Base-by-base conservation (phyloP, 2,329 filamentous ascomycete species). In the Clonostachys byssicola region DNA sequence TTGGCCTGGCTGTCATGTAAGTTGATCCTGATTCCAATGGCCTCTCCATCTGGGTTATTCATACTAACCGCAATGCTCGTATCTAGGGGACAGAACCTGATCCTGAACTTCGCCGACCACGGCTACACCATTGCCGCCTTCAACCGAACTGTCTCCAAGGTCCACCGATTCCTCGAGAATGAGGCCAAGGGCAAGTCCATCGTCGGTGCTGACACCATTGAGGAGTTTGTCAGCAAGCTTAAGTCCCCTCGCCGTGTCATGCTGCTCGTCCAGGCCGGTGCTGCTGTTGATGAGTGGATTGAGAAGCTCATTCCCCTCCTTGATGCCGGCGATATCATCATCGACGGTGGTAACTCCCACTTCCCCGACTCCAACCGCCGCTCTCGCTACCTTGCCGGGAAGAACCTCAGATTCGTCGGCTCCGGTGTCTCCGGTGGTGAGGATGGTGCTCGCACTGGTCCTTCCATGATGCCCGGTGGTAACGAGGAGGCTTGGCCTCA, bases 331-430 rank as follows among this genome's bases (percentile, higher is more conserved):
- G 94, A 99, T 71, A 96, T 99, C 82, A 95, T 99, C 80, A 97
- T 99, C 64, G 94, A 99, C 67, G 94, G 94, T 70, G 94, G 66
- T 40, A 97, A 99, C 87, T 97, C 92, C 57, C 94, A 97, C 80
- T 99, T 88, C 85, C 94, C 94, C 66, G 94, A 97, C 78, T 92
- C 89, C 77, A 97, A 96, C 85, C 91, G 94, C 74, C 89, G 94
- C 66, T 92, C 90, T 71, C 78, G 88, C 74, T 96, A 96, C 79
- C 85, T 97, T 53, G 73, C 76, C 44, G 61, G 68, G 63, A 97
- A 97, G 86, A 88, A 89, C 62, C 89, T 99, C 72, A 86, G 88
- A 65, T 99, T 96, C 69, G 92, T 99, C 69, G 94, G 94, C 66
- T 88, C 87, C 63, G 94, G 94, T 86, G 94, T 99, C 58, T 99